Percentiles rank a stretch among this genome's conserved stretches.
Conservation (phyloP, 2,329 filamentous ascomycete species). For the Metarhizium humberi region DNA sequence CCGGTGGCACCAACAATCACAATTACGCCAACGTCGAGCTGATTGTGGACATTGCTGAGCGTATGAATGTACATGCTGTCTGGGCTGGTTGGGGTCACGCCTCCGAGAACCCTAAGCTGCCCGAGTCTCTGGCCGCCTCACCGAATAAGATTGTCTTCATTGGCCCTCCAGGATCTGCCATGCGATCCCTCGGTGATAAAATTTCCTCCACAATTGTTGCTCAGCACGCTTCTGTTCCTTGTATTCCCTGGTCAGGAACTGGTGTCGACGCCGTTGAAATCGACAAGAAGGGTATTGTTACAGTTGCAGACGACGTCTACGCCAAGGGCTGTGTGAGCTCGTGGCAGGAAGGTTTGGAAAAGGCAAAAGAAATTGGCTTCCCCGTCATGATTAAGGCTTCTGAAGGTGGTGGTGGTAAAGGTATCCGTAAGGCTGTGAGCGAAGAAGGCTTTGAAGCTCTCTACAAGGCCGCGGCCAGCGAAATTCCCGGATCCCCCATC, state of each 20-base stretch:
- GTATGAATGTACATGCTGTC: conserved; percentile 95
- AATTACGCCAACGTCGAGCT: conserved; percentile 99
- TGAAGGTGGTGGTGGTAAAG: conserved; percentile 97
- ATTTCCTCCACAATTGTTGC: conserved; percentile 99
- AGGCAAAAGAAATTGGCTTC: conserved; percentile 87
- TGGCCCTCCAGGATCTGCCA: conserved; percentile 91
- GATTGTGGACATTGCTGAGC: conserved; percentile 97
- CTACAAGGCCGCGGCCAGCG: conserved; percentile 92
- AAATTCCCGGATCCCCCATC: conserved; percentile 97
- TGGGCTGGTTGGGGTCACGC: conserved; percentile 99
- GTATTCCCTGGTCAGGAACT: conserved; percentile 98
- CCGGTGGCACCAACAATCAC: conserved; percentile 99
- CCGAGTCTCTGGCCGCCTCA: conserved; percentile 89
- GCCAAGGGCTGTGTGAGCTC: conserved; percentile 83
- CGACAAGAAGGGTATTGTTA: conserved; percentile 80
- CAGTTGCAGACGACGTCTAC: conserved; percentile 78
- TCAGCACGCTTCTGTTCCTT: conserved; percentile 91
- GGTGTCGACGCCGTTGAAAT: conserved; percentile 76
- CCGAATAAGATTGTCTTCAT: conserved; percentile 99
- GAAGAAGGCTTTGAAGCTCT: conserved; percentile 79
- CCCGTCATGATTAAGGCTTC: conserved; percentile 99
- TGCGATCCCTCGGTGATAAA: conserved; percentile 98
- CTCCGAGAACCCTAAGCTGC: conserved; percentile 96
- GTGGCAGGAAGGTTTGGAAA: conserved; percentile 80
- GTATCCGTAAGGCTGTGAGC: conserved; percentile 86